Conservation (phyloP, 2,329 filamentous ascomycete genomes). For the Venturia oleaginea region DNA sequence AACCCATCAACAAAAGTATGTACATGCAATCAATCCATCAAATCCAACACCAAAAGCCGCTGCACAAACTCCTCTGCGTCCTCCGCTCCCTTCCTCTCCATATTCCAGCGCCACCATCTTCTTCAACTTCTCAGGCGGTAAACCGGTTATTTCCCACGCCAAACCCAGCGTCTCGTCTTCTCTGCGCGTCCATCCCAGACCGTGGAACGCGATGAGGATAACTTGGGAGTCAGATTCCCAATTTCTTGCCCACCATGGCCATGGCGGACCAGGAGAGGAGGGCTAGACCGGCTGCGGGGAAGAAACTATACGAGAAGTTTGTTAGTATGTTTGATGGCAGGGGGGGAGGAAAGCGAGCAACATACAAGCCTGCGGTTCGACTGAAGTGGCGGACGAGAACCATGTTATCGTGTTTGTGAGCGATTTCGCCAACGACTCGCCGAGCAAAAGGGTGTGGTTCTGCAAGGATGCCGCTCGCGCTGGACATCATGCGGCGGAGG, state of each 20-base stretch:
- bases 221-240: neutral
- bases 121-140: neutral
- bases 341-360: neutral
- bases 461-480: neutral
- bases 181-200: neutral
- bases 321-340: neutral
- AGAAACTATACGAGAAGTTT: neutral
- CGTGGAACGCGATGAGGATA: neutral
- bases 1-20: neutral
- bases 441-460: neutral
- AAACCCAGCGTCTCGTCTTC: neutral
- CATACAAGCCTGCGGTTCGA: neutral
- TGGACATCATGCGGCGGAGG: neutral
- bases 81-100: neutral
- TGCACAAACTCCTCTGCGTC: neutral
- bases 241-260: neutral
- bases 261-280: neutral
- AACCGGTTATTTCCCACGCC: neutral
- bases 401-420: constrained; percentile 1
- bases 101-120: neutral
- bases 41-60: neutral
- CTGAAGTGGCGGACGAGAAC: constrained; percentile 4
- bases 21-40: neutral
- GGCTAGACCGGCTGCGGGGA: neutral
- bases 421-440: neutral